Evolutionary conservation across 352 stramenopile species (phyloP), one percentile per base, ranked within the genome.

Genomic region (Globisporangium splendens): DNA sequence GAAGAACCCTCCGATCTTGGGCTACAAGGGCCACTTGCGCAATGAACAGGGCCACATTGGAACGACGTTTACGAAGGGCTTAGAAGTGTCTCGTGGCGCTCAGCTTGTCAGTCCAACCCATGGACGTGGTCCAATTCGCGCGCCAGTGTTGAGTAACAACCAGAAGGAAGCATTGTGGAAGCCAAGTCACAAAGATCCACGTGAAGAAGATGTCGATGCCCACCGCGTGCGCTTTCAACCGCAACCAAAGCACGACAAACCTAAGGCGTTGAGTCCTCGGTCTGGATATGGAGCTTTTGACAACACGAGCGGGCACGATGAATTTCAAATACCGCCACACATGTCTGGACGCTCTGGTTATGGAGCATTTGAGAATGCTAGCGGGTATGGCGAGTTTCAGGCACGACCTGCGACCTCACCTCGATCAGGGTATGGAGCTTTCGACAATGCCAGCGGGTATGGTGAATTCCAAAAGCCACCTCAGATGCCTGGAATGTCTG

Each of bases 51-150:
- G 86, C 54, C 69, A 77, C 22, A 69, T 91, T 42, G 79, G 81
- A 15, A 87, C 70, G 15, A 89, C 81, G n/a, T 91, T 91, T 63
- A 83, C 78, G 1, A 74, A 76, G 7, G 81, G 78, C 0, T 60
- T 88, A 7, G 65, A 74, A 56, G 62, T 67, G 1, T 56, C 63
- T 11, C 66, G 62, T 28, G 47, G 62, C 22, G 46, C 62, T 35
- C 41, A 31, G 46, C 49, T 1, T 55, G 53, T 3, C 41, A 52
- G 41, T 39, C 22, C 38, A 59, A 35, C 3, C 5, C 1, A 8
- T 35, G 28, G 24, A 20, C 42, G 17, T 5, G 31, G 39, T 18
- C 61, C 59, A 57, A 8, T 38, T 43, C 50, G 50, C 12, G 8
- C 22, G 0, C 10, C 28, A 35, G 28, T 10, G 28, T 11, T 35